These are phyloP conservation scores for Dendrobium huoshanense DNA, from an alignment of 106 monocot genomes.

Conservation along the genomic window DNA sequence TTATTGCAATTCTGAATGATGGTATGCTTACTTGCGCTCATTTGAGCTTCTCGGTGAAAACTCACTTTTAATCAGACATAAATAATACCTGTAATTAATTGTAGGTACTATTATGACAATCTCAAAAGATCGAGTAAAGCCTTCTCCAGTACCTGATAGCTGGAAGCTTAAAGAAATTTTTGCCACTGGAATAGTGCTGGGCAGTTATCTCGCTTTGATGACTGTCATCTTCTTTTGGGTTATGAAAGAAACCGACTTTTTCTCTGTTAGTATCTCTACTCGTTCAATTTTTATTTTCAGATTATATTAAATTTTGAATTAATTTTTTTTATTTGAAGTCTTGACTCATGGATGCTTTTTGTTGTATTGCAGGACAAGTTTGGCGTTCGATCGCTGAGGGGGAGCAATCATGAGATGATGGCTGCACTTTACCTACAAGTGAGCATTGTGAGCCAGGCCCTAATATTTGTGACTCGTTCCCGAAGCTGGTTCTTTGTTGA, in stretches of 20 bases:
- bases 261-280: conserved; percentile 30
- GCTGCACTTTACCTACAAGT: conserved; percentile 73
- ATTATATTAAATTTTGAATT: neutral
- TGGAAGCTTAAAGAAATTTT: conserved; percentile 86
- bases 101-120: conserved; percentile 86
- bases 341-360: neutral
- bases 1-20: conserved; percentile 77
- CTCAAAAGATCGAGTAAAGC: conserved; percentile 71
- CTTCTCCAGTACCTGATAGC: conserved; percentile 72
- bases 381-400: conserved; percentile 43
- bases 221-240: conserved; percentile 80
- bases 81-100: neutral
- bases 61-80: neutral
- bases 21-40: conserved; percentile 20
- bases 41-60: neutral
- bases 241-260: conserved; percentile 63
- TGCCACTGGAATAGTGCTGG: conserved; percentile 67
- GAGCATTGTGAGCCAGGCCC: conserved; percentile 78
- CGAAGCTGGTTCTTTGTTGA: conserved; percentile 67
- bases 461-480: conserved; percentile 75
- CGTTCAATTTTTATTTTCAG: neutral
- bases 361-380: conserved; percentile 46
- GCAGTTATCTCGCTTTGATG: conserved; percentile 60
- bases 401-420: conserved; percentile 47
- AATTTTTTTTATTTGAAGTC: too few species aligned